phyloP scores from a whole-genome alignment of 225 moss, liverwort and hornwort species.

The Climacium dendroides region DNA sequence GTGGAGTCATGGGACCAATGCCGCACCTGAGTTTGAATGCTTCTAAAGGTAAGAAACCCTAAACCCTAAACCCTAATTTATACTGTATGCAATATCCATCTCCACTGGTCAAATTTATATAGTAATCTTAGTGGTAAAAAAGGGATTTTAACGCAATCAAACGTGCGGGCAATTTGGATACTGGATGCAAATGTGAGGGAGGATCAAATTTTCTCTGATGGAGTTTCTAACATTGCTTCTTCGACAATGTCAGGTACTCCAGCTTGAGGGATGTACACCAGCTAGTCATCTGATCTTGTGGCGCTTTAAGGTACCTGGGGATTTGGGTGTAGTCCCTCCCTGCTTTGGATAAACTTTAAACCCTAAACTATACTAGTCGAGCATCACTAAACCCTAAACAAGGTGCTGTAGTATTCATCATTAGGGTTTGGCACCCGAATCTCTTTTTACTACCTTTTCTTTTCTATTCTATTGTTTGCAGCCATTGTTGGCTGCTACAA shows the following conservation, averaged over 20 bases:
- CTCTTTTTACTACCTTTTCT: background rate
- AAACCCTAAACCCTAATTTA: too few species aligned
- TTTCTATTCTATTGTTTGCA: background rate
- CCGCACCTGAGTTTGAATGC: slow-evolving; percentile 25
- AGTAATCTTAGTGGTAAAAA: background rate
- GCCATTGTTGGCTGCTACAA: background rate
- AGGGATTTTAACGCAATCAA: background rate
- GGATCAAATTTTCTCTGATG: background rate
- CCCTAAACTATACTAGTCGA: background rate
- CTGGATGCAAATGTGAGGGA: background rate
- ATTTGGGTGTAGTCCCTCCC: background rate
- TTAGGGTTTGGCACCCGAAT: background rate
- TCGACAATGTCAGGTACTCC: background rate
- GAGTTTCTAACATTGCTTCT: background rate
- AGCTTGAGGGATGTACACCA: background rate
- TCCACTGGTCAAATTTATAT: background rate
- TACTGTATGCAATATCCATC: too few species aligned
- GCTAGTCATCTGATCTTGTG: background rate
- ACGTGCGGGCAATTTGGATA: too few species aligned
- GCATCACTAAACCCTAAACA: background rate
- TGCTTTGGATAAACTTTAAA: background rate
- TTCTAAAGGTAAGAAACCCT: background rate
- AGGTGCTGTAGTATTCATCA: background rate
- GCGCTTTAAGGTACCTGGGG: background rate
- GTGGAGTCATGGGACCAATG: slow-evolving; percentile 1